Conservation (phyloP, 768 basidiomycete species). For the Trametes maxima region DNA sequence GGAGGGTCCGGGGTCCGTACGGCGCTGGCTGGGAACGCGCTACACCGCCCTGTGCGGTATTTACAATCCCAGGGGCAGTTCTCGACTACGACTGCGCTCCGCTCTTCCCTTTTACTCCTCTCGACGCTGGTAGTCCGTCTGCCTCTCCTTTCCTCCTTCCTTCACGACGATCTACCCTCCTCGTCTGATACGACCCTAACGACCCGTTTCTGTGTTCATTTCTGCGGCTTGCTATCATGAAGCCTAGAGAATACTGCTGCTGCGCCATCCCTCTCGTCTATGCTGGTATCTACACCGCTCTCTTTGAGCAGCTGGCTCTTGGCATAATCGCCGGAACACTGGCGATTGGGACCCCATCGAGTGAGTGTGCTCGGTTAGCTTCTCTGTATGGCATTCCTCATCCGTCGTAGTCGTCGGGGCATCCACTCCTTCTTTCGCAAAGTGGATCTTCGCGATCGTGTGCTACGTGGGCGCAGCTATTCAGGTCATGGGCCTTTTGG, state of each 20-base stretch:
- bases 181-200: constrained; percentile 14
- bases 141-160: constrained; percentile 8
- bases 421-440: constrained; percentile 75
- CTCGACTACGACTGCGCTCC: constrained; percentile 8
- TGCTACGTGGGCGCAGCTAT: constrained; percentile 75
- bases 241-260: constrained; percentile 87
- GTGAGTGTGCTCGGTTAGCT: constrained; percentile 47
- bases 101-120: constrained; percentile 6
- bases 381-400: neutral
- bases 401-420: constrained; percentile 75
- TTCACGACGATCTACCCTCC: constrained; percentile 1
- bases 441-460: constrained; percentile 71
- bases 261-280: constrained; percentile 92
- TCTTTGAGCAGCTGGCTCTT: constrained; percentile 75
- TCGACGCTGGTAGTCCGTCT: constrained; percentile 12
- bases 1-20: neutral
- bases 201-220: neutral
- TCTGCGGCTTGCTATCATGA: constrained; percentile 47
- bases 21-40: neutral
- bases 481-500: constrained; percentile 85
- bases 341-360: constrained; percentile 74
- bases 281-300: constrained; percentile 81
- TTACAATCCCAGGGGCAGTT: constrained; percentile 3
- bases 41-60: neutral
- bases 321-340: constrained; percentile 72